Conservation (phyloP, 2,329 filamentous ascomycete genomes). For the Nemania sp. region DNA sequence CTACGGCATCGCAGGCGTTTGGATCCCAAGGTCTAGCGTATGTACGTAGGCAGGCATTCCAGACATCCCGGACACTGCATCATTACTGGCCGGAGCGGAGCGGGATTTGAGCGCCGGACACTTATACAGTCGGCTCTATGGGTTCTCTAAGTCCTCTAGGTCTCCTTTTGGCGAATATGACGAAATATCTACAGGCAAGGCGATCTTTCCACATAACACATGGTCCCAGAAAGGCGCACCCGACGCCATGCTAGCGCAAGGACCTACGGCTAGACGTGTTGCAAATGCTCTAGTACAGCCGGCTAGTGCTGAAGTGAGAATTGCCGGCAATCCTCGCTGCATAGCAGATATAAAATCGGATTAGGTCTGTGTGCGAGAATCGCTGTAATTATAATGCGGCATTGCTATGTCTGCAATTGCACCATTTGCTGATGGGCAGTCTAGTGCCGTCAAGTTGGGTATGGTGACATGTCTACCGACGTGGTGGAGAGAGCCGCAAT, state of each 20-base stretch:
- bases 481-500: slow-evolving; percentile 40
- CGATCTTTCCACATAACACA: background rate
- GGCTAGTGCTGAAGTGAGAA: slow-evolving; percentile 4
- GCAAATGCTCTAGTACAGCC: background rate
- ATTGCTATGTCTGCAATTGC: too few species aligned
- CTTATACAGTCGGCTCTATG: background rate
- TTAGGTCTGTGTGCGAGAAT: background rate
- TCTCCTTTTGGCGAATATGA: background rate
- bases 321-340: background rate
- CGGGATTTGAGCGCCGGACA: slow-evolving; percentile 24
- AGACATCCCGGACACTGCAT: slow-evolving; percentile 27
- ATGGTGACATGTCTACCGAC: slow-evolving; percentile 37
- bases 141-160: background rate
- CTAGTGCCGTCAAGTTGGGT: slow-evolving; percentile 18
- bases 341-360: background rate
- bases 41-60: background rate
- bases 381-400: too few species aligned
- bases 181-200: background rate
- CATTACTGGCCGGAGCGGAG: slow-evolving; percentile 32
- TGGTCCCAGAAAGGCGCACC: background rate
- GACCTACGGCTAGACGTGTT: background rate
- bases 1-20: slow-evolving; percentile 20
- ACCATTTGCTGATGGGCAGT: too few species aligned
- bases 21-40: slow-evolving; percentile 16
- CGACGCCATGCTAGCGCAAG: background rate